Base-by-base conservation (phyloP, 1,284 basidiomycete genomes). In the Caloboletus firmus region DNA sequence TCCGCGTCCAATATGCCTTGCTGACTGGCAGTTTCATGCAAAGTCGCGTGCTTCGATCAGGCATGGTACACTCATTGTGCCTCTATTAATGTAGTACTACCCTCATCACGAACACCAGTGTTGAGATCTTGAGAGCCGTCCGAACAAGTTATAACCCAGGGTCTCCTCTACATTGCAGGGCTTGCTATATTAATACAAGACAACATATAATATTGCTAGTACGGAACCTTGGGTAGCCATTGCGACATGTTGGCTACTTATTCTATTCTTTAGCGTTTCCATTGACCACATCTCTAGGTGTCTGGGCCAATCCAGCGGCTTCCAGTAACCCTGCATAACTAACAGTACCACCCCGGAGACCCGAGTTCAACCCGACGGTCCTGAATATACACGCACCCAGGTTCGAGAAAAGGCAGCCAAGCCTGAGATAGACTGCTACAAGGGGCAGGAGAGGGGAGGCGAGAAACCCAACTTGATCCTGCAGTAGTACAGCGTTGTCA, bases 401-500 rank as follows among this genome's bases (percentile, higher is more conserved):
- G 46, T 72, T 74, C n/a, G 77, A 80, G 2, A 69, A 58, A 39
- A 76, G 51, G 24, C 74, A 76, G 1, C 74, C 71, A 3, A 73
- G 56, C 13, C 69, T 65, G 39, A 84, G 71, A 12, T 59, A 69
- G 22, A 76, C 43, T 11, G 71, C 66, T 18, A 77, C 64, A 47
- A 83, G 52, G 0, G 79, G 77, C 0, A 72, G 62, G 18, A 83
- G 68, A 4, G 80, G 79, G 0, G 84, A 81, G 4, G 83, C 52
- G 18, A 84, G 15, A 18, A 83, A 70, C 5, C 76, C 71, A 28
- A 76, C 63, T 40, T 85, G 68, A 51, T 83, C 80, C 81, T 83
- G 56, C 15, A 42, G 45, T 10, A n/a, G 42, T 28, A 31, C 22
- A 22, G 22, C 32, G n/a, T 46, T 11, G 20, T 55, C 46, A 51